Conservation (phyloP, 768 basidiomycete genomes). For the Tricholoma bakamatsutake region DNA sequence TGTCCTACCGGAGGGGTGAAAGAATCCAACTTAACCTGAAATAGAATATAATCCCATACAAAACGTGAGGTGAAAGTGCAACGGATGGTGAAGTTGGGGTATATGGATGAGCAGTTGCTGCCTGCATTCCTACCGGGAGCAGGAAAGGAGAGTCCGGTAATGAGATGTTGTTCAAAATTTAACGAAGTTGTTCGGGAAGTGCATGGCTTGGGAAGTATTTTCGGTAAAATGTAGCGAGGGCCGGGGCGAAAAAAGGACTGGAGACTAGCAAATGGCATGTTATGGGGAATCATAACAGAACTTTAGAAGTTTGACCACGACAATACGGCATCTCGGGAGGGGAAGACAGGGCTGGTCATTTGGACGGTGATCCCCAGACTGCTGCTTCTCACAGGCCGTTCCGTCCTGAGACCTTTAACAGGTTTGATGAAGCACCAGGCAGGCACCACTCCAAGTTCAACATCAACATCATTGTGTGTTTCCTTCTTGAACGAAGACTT, state of each 20-base stretch:
- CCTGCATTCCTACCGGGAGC: neutral
- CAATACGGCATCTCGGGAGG: conserved; percentile 44
- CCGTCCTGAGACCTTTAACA: conserved; percentile 49
- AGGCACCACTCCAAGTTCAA: conserved; percentile 69
- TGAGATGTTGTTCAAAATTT: neutral
- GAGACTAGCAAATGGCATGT: neutral
- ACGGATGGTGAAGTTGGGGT: neutral
- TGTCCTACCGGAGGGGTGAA: neutral
- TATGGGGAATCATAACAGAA: neutral
- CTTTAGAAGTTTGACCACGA: conserved; percentile 69
- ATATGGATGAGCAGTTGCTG: neutral
- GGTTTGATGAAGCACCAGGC: conserved; percentile 73
- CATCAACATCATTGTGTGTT: conserved; percentile 40
- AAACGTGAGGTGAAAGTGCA: neutral
- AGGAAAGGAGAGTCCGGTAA: neutral
- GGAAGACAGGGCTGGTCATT: conserved; percentile 32
- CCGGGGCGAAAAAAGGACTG: neutral
- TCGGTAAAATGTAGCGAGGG: neutral
- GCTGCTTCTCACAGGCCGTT: conserved; percentile 57
- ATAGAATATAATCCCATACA: neutral
- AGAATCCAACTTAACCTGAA: neutral
- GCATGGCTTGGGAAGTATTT: neutral
- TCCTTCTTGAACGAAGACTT: conserved; percentile 36
- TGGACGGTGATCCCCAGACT: conserved; percentile 63
- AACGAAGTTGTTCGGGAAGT: neutral